These are phyloP conservation scores for Trematosphaeria pertusa DNA, from an alignment of 2,329 filamentous ascomycete species.

Conservation along the genomic window DNA sequence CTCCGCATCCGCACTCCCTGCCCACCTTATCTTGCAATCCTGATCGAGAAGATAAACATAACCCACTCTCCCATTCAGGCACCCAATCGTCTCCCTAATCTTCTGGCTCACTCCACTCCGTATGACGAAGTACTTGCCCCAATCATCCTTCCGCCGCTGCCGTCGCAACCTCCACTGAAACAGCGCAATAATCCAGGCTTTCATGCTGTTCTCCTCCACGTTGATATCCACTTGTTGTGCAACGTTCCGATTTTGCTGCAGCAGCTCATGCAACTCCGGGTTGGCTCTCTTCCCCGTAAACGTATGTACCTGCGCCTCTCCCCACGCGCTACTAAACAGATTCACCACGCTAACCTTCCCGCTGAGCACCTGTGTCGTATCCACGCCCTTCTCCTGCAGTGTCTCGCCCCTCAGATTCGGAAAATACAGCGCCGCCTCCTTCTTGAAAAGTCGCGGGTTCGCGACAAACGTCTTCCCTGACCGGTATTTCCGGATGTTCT, in stretches of 20 bases:
- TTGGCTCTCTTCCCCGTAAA: constrained; percentile 72
- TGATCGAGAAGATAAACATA: constrained; percentile 92
- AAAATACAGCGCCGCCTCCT: constrained; percentile 85
- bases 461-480: constrained; percentile 92
- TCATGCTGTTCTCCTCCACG: constrained; percentile 79
- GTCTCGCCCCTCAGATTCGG: constrained; percentile 88
- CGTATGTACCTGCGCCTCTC: constrained; percentile 76
- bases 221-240: constrained; percentile 88
- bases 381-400: constrained; percentile 58
- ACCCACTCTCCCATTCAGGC: constrained; percentile 90
- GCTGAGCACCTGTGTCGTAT: constrained; percentile 78
- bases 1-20: constrained; percentile 76
- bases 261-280: constrained; percentile 68
- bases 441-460: constrained; percentile 82
- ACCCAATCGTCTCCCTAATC: constrained; percentile 65
- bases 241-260: constrained; percentile 60
- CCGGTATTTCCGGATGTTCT: constrained; percentile 75
- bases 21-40: constrained; percentile 91
- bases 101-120: constrained; percentile 62
- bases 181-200: constrained; percentile 62
- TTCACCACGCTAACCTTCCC: constrained; percentile 80
- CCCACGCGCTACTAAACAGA: constrained; percentile 86
- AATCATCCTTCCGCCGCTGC: constrained; percentile 57
- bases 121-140: constrained; percentile 66
- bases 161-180: constrained; percentile 61